These are phyloP conservation scores for Serendipita sp. DNA, from an alignment of 768 basidiomycete species.

Conservation along the genomic window DNA sequence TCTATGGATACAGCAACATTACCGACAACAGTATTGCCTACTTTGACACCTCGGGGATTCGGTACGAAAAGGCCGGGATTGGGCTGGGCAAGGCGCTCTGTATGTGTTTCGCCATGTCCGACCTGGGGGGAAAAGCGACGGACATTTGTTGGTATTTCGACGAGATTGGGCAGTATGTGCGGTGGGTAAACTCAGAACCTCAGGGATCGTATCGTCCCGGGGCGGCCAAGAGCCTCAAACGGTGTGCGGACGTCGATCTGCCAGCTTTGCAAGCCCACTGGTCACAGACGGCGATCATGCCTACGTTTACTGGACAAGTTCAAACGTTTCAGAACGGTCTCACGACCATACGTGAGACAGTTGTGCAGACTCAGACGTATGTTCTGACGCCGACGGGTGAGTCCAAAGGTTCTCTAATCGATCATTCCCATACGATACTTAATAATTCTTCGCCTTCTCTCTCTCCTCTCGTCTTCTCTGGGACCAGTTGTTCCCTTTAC, in stretches of 20 bases:
- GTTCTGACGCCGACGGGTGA: not conserved
- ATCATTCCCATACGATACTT: too few relatives aligned
- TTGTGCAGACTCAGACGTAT: not conserved
- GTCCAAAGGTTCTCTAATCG: too few relatives aligned
- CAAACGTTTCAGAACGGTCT: not conserved
- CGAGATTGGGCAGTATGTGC: not conserved
- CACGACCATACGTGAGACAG: not conserved
- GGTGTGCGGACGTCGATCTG: not conserved
- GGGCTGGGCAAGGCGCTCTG: not conserved
- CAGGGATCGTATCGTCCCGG: not conserved
- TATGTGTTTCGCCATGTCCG: not conserved
- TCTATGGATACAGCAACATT: not conserved
- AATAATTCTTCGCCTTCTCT: too few relatives aligned
- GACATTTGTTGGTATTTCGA: constrained; percentile 4
- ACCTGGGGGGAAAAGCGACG: not conserved
- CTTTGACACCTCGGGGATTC: not conserved
- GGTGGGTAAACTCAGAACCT: not conserved
- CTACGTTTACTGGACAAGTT: not conserved
- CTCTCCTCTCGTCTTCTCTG: too few relatives aligned
- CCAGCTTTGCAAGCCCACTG: not conserved
- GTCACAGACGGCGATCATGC: not conserved
- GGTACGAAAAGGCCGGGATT: not conserved
- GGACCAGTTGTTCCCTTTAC: not conserved
- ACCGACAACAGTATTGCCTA: not conserved
- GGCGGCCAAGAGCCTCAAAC: not conserved